Percentiles rank a stretch among this genome's conserved stretches.
Conservation (phyloP, 2,329 filamentous ascomycete genomes). For the Ceratocystis cubensis region DNA sequence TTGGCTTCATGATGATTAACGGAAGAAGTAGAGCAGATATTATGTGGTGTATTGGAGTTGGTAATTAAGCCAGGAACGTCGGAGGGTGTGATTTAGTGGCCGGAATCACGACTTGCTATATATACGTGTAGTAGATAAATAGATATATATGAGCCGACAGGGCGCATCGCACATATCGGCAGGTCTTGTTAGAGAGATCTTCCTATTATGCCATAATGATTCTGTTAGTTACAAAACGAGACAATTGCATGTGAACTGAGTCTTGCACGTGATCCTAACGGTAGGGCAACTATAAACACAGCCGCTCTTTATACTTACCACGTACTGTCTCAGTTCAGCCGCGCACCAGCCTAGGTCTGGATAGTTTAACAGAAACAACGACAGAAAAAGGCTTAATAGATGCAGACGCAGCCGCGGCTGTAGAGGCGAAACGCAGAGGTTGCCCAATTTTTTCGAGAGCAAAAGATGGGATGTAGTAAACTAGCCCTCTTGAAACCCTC, state of each 20-base stretch:
- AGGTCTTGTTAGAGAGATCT: not conserved
- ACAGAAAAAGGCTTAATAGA: not conserved
- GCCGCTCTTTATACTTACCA: not conserved
- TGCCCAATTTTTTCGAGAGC: not conserved
- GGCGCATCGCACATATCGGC: not conserved
- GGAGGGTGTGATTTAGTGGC: not conserved
- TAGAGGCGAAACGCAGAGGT: not conserved
- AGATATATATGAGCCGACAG: not conserved
- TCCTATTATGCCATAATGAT: not conserved
- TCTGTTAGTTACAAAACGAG: not conserved
- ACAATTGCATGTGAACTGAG: not conserved
- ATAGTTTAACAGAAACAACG: not conserved
- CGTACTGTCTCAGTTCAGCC: not conserved
- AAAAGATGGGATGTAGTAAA: not conserved
- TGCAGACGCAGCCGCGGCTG: not conserved
- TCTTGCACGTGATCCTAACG: not conserved
- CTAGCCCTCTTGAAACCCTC: not conserved
- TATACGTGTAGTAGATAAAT: not conserved
- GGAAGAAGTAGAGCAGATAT: not conserved
- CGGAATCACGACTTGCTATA: not conserved
- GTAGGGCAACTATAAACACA: not conserved
- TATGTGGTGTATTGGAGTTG: not conserved
- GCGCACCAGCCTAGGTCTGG: not conserved
- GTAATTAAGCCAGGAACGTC: not conserved
- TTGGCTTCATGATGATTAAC: not conserved